Conservation (phyloP, 331 rosid species). For the Rosa hybrid region DNA sequence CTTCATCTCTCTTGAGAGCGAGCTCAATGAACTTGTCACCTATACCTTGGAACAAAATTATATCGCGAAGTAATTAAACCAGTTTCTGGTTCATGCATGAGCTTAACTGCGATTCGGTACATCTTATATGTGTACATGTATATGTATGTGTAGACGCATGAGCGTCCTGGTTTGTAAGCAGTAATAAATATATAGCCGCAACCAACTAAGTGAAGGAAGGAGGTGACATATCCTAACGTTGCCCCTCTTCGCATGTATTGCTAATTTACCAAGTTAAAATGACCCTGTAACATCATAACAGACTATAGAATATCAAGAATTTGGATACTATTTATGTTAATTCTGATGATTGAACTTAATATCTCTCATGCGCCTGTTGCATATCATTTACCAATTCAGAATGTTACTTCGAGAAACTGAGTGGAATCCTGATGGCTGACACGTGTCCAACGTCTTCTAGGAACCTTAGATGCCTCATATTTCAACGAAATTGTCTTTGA, state of each 20-base stretch:
- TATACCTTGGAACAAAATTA: neutral
- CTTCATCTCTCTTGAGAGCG: neutral
- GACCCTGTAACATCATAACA: too few relatives aligned
- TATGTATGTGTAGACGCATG: neutral
- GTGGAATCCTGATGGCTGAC: too few relatives aligned
- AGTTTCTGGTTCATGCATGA: neutral
- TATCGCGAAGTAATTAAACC: neutral
- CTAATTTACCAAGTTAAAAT: neutral
- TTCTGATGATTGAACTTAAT: too few relatives aligned
- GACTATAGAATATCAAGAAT: too few relatives aligned
- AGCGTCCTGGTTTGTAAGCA: neutral
- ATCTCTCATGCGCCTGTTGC: too few relatives aligned
- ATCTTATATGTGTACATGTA: neutral
- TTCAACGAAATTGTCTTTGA: too few relatives aligned
- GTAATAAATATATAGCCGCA: neutral
- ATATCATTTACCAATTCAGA: too few relatives aligned
- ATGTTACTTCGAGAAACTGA: too few relatives aligned
- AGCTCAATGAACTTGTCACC: conserved; percentile 7
- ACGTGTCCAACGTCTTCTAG: too few relatives aligned
- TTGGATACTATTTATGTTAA: too few relatives aligned
- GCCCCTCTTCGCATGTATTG: neutral
- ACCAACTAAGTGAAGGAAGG: neutral
- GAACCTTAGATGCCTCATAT: too few relatives aligned
- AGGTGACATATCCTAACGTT: neutral
- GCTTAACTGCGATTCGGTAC: neutral